Evolutionary conservation across 192 early-diverging fungal species (phyloP), one percentile per base, ranked within the genome.

Genomic region (Jimgerdemannia lactiflua): DNA sequence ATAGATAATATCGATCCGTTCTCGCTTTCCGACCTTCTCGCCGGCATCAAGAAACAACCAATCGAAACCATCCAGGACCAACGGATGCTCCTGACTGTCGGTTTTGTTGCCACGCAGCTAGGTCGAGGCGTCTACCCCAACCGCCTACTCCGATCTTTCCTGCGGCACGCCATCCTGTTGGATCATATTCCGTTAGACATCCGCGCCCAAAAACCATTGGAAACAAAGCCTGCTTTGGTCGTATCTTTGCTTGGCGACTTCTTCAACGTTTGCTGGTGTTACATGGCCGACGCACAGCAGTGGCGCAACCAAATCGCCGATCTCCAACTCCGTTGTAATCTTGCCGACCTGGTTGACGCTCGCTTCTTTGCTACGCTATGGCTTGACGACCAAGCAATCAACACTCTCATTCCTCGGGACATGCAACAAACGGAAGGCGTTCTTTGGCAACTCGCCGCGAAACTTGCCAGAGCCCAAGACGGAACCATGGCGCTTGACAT

Each of bases 281-380:
- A 7, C 49, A 54, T 54, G 49, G 49, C 49, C 49, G 49, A 54
- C 49, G 49, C 49, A 11, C 49, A 54, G 11, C 49, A 54, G 11
- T 54, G 49, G 49, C 49, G 11, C 11, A 71, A 43, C 10, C 64
- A 54, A 43, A 43, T 49, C 64, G 39, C 43, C 40, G n/a, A 78
- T 8, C 14, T 10, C 11, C 8, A 41, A 4, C 39, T 78, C 3
- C 29, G 63, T 18, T 49, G 39, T 64, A 78, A 78, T 40, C 68
- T 78, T 64, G 70, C 20, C 3, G 77, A 78, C 39, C 18, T 78
- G n/a, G 4, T 78, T 3, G 77, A 78, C 64, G 49, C 49, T 4
- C 39, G 40, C 19, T 43, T 78, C 3, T 78, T 74, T 43, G 68
- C 69, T 18, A n/a, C 69, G 20, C 66, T 78, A 41, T 54, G 49